Conservation (phyloP, 2,329 filamentous ascomycete genomes). For the Epichloe baconii region DNA sequence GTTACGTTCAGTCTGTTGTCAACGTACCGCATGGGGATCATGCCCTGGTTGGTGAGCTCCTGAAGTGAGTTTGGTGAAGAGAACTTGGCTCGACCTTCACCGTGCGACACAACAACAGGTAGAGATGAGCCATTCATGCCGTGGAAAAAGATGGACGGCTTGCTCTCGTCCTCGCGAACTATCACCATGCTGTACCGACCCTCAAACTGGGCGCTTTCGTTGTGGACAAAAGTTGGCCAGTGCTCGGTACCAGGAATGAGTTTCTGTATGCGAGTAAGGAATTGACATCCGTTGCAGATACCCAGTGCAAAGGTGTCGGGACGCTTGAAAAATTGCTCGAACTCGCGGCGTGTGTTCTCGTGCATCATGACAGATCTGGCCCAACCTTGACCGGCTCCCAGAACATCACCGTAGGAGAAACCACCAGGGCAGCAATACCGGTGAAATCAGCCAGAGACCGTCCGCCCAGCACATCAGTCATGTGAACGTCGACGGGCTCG, state of each 20-base stretch:
- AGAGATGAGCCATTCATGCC: conserved; percentile 74
- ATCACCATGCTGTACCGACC: conserved; percentile 72
- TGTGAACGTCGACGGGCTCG: conserved; percentile 85
- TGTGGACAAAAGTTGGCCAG: conserved; percentile 82
- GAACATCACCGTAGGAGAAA: conserved; percentile 77
- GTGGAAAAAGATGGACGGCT: conserved; percentile 72
- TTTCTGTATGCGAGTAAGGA: conserved; percentile 65
- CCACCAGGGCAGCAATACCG: conserved; percentile 86
- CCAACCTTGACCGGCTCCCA: conserved; percentile 95
- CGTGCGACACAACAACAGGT: conserved; percentile 81
- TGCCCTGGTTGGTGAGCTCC: conserved; percentile 48
- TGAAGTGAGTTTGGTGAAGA: conserved; percentile 36
- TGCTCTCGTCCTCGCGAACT: conserved; percentile 46
- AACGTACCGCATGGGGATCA: conserved; percentile 70
- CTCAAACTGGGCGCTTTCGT: conserved; percentile 81
- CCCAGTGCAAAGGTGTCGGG: conserved; percentile 85
- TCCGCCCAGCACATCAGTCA: conserved; percentile 79
- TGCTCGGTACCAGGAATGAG: conserved; percentile 71
- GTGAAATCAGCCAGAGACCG: conserved; percentile 72
- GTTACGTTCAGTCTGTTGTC: conserved; percentile 67
- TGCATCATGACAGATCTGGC: conserved; percentile 86
- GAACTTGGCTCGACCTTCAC: conserved; percentile 75
- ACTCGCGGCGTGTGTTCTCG: conserved; percentile 60
- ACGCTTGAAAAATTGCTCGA: conserved; percentile 73
- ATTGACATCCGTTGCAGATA: conserved; percentile 96